These are phyloP conservation scores for Phytophthora kernoviae DNA, from an alignment of 352 stramenopile species.

Conservation along the genomic window DNA sequence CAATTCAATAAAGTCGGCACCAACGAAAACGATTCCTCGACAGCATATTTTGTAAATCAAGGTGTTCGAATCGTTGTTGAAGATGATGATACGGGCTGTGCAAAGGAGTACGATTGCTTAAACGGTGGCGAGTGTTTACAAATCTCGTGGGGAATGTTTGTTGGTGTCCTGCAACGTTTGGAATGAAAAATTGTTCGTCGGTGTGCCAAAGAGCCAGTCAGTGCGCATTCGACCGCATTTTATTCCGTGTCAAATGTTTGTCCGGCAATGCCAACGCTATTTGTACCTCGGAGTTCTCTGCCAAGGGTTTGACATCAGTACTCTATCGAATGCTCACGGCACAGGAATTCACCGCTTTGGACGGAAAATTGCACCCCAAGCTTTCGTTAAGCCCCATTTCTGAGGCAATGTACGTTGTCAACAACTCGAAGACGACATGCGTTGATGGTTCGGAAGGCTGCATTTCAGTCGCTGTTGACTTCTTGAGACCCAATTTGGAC, in stretches of 20 bases:
- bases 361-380: constrained; percentile 42
- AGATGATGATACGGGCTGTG: constrained; percentile 75
- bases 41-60: constrained; percentile 42
- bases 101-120: constrained; percentile 57
- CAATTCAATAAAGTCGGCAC: constrained; percentile 48
- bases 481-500: constrained; percentile 30
- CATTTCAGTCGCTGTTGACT: constrained; percentile 50
- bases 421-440: constrained; percentile 43
- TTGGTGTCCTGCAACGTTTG: constrained; percentile 51
- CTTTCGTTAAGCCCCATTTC: constrained; percentile 40
- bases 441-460: constrained; percentile 31
- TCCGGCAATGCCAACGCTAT: constrained; percentile 21
- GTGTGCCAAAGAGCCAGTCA: constrained; percentile 44
- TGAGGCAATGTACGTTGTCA: constrained; percentile 61
- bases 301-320: constrained; percentile 43
- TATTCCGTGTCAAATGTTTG: constrained; percentile 45
- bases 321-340: constrained; percentile 62
- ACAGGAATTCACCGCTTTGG: constrained; percentile 37
- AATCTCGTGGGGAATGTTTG: constrained; percentile 37
- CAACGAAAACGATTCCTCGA: constrained; percentile 44
- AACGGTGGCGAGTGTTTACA: constrained; percentile 48
- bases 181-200: constrained; percentile 60
- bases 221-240: constrained; percentile 58
- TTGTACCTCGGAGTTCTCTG: constrained; percentile 45
- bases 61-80: constrained; percentile 50